Evolutionary conservation across 805 yeast genomes (phyloP), one percentile per base, ranked within the genome.

Genomic region (Myxozyma neotropica): DNA sequence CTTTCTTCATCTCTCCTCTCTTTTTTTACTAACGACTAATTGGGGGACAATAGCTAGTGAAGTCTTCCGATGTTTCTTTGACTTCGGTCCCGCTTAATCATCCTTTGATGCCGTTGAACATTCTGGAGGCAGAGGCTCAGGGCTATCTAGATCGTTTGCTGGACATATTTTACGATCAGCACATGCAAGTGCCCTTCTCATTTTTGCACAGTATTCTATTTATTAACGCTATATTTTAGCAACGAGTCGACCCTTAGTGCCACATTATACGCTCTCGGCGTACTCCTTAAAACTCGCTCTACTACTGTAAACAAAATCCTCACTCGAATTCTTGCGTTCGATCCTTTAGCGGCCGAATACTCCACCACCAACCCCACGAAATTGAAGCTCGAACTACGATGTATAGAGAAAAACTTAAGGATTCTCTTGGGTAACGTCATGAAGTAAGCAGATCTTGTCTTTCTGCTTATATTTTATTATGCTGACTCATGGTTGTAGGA

Each of bases 81-180:
- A 70, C 81, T 2, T 71, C 77, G 56, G 83, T 84, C 2, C 78
- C 78, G 21, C 72, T 80, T 0, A 79, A 77, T 56, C 97, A 93
- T 69, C 83, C 90, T 0, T 81, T 88, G 42, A 78, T 91, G 45
- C 81, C 82, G 54, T 77, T 76, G 38, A 65, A 73, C 8, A 71
- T 76, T 23, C 73, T 91, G 62, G 90, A 87, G 65, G 82, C 86
- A 5, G 96, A 92, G 70, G 87, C 92, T 0, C 81, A 80, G 55
- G 84, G 80, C 2, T 75, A 88, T 56, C 74, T 94, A 36, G 96
- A 90, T 66, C 72, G 83, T 36, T 71, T 93, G 31, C 74, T 90
- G 48, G 75, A 77, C 46, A 75, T 80, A 17, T 75, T 92, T 55
- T 76, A 78, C 42, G 84, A 80, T 35, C 87, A 83, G 52, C 74